Evolutionary conservation across 2,329 filamentous ascomycete genomes (phyloP).

Genomic region (Botrytis galanthina): DNA sequence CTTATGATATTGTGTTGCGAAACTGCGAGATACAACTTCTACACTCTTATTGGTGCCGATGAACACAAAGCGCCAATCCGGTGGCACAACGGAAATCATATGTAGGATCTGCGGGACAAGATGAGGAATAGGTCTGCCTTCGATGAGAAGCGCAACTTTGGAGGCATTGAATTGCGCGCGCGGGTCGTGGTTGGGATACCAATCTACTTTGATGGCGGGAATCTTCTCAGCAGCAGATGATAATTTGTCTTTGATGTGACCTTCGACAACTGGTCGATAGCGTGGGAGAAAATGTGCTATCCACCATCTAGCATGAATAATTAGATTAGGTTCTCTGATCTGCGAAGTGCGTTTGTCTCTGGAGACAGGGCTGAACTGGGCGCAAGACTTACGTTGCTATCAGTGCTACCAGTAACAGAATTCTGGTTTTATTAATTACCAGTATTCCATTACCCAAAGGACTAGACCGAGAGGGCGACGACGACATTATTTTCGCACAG

Average conservation of each 20-base stretch:
- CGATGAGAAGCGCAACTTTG: slow-evolving; percentile 53
- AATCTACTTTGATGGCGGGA: slow-evolving; percentile 36
- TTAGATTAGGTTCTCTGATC: background rate
- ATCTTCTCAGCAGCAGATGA: slow-evolving; percentile 34
- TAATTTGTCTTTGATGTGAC: slow-evolving; percentile 34
- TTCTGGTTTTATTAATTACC: slow-evolving; percentile 31
- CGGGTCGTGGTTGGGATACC: slow-evolving; percentile 33
- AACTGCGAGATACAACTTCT: slow-evolving; percentile 45
- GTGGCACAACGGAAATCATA: slow-evolving; percentile 55
- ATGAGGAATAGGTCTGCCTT: slow-evolving; percentile 49
- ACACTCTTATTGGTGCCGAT: slow-evolving; percentile 49
- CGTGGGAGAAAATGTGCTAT: slow-evolving; percentile 45
- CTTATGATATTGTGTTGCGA: slow-evolving; percentile 49
- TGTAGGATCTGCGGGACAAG: slow-evolving; percentile 55
- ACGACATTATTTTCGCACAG: slow-evolving; percentile 4
- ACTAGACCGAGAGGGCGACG: slow-evolving; percentile 12
- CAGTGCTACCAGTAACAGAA: slow-evolving; percentile 31
- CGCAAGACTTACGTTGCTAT: slow-evolving; percentile 33
- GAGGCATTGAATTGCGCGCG: slow-evolving; percentile 42
- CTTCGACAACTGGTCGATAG: slow-evolving; percentile 46
- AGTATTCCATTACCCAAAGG: slow-evolving; percentile 28
- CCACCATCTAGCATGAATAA: slow-evolving; percentile 45
- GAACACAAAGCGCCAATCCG: slow-evolving; percentile 57
- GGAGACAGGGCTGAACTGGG: background rate
- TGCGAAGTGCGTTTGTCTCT: background rate